Evolutionary conservation across 2,329 filamentous ascomycete genomes (phyloP).

Genomic region (Trichoderma endophyticum): DNA sequence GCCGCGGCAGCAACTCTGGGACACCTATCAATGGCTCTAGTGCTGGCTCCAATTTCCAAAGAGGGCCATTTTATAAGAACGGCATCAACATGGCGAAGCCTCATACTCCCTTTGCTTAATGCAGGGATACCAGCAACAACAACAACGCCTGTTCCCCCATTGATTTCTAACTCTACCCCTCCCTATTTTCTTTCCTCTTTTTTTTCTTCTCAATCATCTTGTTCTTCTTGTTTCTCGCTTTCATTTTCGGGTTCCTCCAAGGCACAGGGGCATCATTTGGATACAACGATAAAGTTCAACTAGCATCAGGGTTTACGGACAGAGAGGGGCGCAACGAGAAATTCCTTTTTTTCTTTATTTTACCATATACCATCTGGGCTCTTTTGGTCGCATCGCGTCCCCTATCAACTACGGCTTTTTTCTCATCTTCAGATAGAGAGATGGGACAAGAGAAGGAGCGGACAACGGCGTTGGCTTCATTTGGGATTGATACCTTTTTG

Average conservation of each 20-base stretch:
- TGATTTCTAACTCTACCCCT: not conserved
- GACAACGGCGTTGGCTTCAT: slow-evolving; percentile 13
- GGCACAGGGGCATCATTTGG: not conserved
- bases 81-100: not conserved
- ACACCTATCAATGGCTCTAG: not conserved
- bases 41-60: not conserved
- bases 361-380: not conserved
- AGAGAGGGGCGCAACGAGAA: not conserved
- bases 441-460: slow-evolving; percentile 2
- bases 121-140: not conserved
- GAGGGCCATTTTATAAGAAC: not conserved
- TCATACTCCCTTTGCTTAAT: not conserved
- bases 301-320: not conserved
- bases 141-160: not conserved
- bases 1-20: not conserved
- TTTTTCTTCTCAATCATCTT: not conserved
- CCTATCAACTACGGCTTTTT: not conserved
- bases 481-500: not conserved
- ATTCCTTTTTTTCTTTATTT: not conserved
- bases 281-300: slow-evolving; percentile 10
- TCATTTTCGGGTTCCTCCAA: not conserved
- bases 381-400: slow-evolving; percentile 2
- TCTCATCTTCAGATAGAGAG: not conserved
- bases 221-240: not conserved
- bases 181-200: not conserved